Percentiles rank a stretch among this genome's conserved stretches.
These are phyloP conservation scores for Phylloporus sp. DNA, from an alignment of 768 basidiomycete genomes.

Conservation along the genomic window DNA sequence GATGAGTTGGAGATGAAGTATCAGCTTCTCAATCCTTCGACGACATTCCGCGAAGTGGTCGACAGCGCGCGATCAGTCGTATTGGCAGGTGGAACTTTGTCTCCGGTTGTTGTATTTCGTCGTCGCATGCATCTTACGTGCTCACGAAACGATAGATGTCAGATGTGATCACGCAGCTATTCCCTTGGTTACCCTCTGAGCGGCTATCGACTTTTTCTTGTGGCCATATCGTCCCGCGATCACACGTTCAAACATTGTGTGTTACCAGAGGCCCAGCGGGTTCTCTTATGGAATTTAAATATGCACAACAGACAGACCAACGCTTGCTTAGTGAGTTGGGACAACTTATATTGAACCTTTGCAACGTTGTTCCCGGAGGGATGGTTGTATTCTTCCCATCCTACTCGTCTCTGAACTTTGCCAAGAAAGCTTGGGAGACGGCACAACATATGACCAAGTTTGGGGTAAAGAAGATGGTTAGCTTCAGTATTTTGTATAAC, in stretches of 20 bases:
- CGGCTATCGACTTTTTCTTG: constrained; percentile 82
- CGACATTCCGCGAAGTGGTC: constrained; percentile 79
- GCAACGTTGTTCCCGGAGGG: constrained; percentile 74
- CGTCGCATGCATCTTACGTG: neutral
- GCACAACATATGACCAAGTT: constrained; percentile 61
- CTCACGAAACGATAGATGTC: constrained; percentile 53
- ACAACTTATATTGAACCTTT: constrained; percentile 74
- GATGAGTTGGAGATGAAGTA: constrained; percentile 70
- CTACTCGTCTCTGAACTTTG: constrained; percentile 71
- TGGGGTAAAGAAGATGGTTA: constrained; percentile 66
- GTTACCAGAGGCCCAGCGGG: constrained; percentile 73
- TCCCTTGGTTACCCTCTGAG: constrained; percentile 55
- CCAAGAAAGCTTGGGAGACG: constrained; percentile 61
- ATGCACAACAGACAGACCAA: constrained; percentile 62
- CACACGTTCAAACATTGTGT: constrained; percentile 72
- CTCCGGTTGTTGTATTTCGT: constrained; percentile 60
- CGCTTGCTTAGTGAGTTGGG: constrained; percentile 76
- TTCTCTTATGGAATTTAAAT: constrained; percentile 74
- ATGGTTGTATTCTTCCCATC: constrained; percentile 95
- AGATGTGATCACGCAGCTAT: constrained; percentile 80
- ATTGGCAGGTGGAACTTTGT: constrained; percentile 97
- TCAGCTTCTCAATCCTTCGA: constrained; percentile 87
- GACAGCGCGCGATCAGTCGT: constrained; percentile 79
- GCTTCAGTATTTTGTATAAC: constrained; percentile 6
- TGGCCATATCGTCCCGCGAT: constrained; percentile 82